These are phyloP conservation scores for Aspergillus fumigatus DNA, from an alignment of 2,329 filamentous ascomycete species.

Conservation along the genomic window DNA sequence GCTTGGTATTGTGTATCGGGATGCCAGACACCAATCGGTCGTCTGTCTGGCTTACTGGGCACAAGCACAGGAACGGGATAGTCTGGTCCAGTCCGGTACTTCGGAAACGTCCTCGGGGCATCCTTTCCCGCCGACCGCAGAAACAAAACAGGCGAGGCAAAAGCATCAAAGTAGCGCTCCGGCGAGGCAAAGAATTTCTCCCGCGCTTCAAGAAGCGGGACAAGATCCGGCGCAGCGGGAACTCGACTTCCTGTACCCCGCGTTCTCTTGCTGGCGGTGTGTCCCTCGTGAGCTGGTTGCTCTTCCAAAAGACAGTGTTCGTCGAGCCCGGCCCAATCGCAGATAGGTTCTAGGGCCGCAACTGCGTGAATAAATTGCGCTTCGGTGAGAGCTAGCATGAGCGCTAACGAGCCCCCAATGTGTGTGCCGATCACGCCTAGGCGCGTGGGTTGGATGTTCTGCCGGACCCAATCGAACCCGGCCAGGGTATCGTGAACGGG, in stretches of 20 bases:
- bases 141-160: constrained; percentile 41
- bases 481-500: constrained; percentile 38
- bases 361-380: constrained; percentile 29
- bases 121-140: constrained; percentile 40
- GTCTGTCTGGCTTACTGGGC: background rate
- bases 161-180: constrained; percentile 40
- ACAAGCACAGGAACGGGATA: constrained; percentile 31
- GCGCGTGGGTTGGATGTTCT: constrained; percentile 25
- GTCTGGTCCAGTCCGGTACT: constrained; percentile 30
- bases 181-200: constrained; percentile 33
- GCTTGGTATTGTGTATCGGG: constrained; percentile 1
- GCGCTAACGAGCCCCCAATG: constrained; percentile 38
- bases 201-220: constrained; percentile 34
- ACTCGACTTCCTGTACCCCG: constrained; percentile 12
- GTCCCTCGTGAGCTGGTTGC: background rate
- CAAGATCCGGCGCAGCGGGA: constrained; percentile 26
- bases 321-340: constrained; percentile 39
- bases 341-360: constrained; percentile 32
- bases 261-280: constrained; percentile 4
- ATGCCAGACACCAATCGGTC: constrained; percentile 7
- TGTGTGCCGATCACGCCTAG: constrained; percentile 32
- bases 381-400: constrained; percentile 42
- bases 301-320: constrained; percentile 30
- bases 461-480: constrained; percentile 37
- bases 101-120: constrained; percentile 30